phyloP scores from a whole-genome alignment of 331 rosid genomes.

The Malus hybrid region DNA sequence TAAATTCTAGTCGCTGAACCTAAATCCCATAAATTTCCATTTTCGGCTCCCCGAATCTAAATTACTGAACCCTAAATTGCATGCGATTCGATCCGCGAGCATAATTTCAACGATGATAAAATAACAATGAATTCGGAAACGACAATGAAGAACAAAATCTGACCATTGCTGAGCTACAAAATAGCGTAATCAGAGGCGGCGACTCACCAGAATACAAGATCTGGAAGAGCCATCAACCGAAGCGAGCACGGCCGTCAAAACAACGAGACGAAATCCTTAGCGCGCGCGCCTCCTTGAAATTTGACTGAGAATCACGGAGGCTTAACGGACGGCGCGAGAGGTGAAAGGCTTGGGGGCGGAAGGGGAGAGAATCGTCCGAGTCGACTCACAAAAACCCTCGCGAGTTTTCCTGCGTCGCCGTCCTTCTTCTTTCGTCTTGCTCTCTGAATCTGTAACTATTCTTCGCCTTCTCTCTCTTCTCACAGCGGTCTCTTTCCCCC shows the following conservation, averaged over 20 bases:
- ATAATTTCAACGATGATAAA: background rate
- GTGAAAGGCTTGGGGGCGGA: background rate
- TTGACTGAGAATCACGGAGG: background rate
- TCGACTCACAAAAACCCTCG: slow-evolving; percentile 31
- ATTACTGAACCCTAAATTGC: background rate
- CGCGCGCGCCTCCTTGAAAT: background rate
- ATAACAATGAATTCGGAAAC: background rate
- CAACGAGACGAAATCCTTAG: background rate
- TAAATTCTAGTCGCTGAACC: background rate
- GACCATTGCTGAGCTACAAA: background rate
- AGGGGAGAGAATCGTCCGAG: slow-evolving; percentile 31
- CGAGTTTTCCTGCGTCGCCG: background rate
- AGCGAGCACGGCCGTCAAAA: background rate
- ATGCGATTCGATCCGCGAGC: background rate
- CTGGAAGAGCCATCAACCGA: slow-evolving; percentile 16
- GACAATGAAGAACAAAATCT: slow-evolving; percentile 1
- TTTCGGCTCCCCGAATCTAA: background rate
- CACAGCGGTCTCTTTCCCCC: background rate
- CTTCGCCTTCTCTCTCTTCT: background rate
- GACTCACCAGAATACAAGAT: slow-evolving; percentile 57
- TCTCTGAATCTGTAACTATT: background rate
- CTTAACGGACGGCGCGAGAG: background rate
- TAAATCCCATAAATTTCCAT: background rate
- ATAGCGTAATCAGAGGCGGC: slow-evolving; percentile 6
- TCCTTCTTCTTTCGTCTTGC: background rate